Conservation (phyloP, 1,284 basidiomycete genomes). For the Stygiomarasmius scandens region DNA sequence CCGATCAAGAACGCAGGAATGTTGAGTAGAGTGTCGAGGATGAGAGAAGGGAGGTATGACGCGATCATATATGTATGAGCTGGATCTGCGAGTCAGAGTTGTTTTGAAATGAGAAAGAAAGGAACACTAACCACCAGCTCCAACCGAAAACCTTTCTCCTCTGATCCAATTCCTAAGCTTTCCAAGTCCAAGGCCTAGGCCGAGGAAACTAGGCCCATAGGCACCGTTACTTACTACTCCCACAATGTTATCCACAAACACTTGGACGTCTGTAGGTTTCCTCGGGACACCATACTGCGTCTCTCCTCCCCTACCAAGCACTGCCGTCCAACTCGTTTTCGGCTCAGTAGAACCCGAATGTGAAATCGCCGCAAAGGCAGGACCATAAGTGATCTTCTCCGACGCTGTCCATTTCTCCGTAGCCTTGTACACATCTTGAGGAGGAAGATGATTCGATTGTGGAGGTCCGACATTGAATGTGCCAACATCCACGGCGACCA, state of each 20-base stretch:
- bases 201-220: constrained; percentile 41
- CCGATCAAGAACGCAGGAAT: constrained; percentile 67
- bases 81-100: constrained; percentile 26
- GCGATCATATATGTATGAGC: constrained; percentile 69
- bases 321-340: constrained; percentile 27
- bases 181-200: constrained; percentile 46
- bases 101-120: neutral
- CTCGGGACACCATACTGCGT: constrained; percentile 42
- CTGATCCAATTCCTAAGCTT: constrained; percentile 53
- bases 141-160: constrained; percentile 68
- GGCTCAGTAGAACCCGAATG: constrained; percentile 35
- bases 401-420: constrained; percentile 73
- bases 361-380: constrained; percentile 59
- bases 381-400: constrained; percentile 69
- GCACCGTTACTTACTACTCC: constrained; percentile 58
- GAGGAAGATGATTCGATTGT: constrained; percentile 21
- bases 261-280: constrained; percentile 54
- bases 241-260: constrained; percentile 61
- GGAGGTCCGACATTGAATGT: constrained; percentile 46
- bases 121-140: constrained; percentile 66
- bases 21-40: constrained; percentile 66
- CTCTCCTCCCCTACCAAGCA: constrained; percentile 32
- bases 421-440: constrained; percentile 44
- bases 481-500: constrained; percentile 71
- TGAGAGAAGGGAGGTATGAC: constrained; percentile 65